phyloP scores from a whole-genome alignment of 2,329 filamentous ascomycete species.

The Colletotrichum musicola region DNA sequence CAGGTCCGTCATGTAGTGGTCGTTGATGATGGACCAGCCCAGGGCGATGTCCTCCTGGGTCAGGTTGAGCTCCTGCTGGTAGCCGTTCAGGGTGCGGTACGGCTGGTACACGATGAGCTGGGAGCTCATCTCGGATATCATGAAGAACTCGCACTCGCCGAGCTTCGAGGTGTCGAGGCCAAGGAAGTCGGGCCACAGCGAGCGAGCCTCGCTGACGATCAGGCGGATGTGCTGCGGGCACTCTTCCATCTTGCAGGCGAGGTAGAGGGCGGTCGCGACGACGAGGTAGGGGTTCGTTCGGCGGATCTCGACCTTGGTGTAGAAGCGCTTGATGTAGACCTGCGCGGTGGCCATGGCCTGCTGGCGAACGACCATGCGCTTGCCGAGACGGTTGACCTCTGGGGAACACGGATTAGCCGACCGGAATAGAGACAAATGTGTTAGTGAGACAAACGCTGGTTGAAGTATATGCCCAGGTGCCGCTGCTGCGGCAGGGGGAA shows the following conservation, averaged over 20 bases:
- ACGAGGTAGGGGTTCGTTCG: constrained; percentile 94
- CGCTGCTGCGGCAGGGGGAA: constrained; percentile 86
- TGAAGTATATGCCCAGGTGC: constrained; percentile 91
- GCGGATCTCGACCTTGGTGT: constrained; percentile 89
- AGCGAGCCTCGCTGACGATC: constrained; percentile 86
- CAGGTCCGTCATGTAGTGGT: constrained; percentile 93
- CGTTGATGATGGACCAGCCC: constrained; percentile 88
- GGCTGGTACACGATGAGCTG: constrained; percentile 93
- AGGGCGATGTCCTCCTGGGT: constrained; percentile 83
- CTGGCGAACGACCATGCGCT: constrained; percentile 86
- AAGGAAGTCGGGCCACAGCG: constrained; percentile 85
- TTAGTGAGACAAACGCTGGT: constrained; percentile 72
- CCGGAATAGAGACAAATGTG: neutral
- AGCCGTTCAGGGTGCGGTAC: constrained; percentile 81
- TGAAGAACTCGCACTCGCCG: constrained; percentile 92
- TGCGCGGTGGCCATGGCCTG: constrained; percentile 95
- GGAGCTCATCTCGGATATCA: constrained; percentile 92
- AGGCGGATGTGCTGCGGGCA: constrained; percentile 95
- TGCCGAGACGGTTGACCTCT: constrained; percentile 87
- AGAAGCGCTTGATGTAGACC: constrained; percentile 94
- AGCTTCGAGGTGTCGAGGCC: constrained; percentile 84
- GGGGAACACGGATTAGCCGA: constrained; percentile 31
- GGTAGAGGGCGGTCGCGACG: constrained; percentile 91
- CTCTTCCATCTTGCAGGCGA: constrained; percentile 98
- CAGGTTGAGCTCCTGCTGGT: constrained; percentile 78